phyloP scores from a whole-genome alignment of 1,139 yeast genomes.

The Kodamaea suecica region DNA sequence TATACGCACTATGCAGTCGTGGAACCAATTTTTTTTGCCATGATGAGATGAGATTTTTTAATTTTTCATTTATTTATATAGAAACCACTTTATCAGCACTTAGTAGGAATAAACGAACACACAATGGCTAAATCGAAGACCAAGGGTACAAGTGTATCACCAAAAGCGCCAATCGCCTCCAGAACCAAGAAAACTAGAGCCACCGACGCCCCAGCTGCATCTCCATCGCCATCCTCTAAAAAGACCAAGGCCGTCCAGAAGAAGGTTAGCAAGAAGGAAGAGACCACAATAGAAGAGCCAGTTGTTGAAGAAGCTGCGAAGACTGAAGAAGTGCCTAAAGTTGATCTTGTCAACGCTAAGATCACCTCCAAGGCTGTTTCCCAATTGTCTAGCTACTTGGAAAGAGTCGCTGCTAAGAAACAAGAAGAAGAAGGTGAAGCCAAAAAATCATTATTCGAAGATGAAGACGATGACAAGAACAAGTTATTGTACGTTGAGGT shows the following conservation, averaged over 20 bases:
- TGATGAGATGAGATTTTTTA: slow-evolving; percentile 11
- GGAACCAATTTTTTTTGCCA: too few species aligned
- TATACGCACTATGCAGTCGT: too few species aligned
- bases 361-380: slow-evolving; percentile 43
- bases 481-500: slow-evolving; percentile 55
- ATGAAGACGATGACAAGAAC: slow-evolving; percentile 53
- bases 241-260: slow-evolving; percentile 1
- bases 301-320: slow-evolving; percentile 1
- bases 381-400: slow-evolving; percentile 48
- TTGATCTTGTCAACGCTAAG: slow-evolving; percentile 10
- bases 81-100: slow-evolving; percentile 5
- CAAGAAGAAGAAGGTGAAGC: slow-evolving; percentile 28
- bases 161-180: slow-evolving; percentile 16
- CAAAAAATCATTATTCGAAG: slow-evolving; percentile 32
- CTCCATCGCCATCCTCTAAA: slow-evolving; percentile 7
- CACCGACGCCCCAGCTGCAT: slow-evolving; percentile 18
- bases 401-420: slow-evolving; percentile 12
- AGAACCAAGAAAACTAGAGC: slow-evolving; percentile 14
- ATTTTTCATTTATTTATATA: too few species aligned
- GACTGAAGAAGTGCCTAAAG: slow-evolving; percentile 1
- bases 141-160: slow-evolving; percentile 13
- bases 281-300: slow-evolving; percentile 1
- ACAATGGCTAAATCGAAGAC: slow-evolving; percentile 7
- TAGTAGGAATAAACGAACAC: slow-evolving; percentile 1
- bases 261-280: neutral